Base-by-base conservation (phyloP, 2,329 filamentous ascomycete species). In the Cordyceps militaris region DNA sequence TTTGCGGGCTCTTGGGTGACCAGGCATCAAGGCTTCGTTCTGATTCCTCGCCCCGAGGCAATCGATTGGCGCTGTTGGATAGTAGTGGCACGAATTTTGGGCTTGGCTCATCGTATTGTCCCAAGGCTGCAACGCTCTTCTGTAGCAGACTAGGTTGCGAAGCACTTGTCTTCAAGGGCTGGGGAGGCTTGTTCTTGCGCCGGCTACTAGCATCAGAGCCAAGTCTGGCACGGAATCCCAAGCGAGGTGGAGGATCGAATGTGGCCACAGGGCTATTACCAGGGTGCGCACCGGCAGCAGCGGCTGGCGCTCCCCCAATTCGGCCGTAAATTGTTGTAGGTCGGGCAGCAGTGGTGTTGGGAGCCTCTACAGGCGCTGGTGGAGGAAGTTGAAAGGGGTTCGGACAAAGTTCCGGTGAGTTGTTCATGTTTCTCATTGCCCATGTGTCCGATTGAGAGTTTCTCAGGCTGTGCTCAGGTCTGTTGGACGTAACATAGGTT, bases 1-100 rank as follows among this genome's bases (percentile, higher is more conserved):
- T 60, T 26, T 69, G 67, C 0, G 70, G 68, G 32, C 70, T 72
- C 7, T 42, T 56, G 7, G 63, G 60, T 3, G 60, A 53, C 16
- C 36, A 43, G 36, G 32, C 51, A 11, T 64, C 61, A 13, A 57
- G 26, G 10, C 55, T 58, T 10, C 43, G 58, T 9, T 58, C 49
- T 23, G 63, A 46, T 4, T 55, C 48, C 14, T 60, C 59, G 8
- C 9, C 28, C 10, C 23, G 36, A 21, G 50, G n/a, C 21, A 38
- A 10, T 44, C 19, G 38, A 23, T 13, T 42, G 24, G 16, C 19
- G 23, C 26, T 36, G 21, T 30, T n/a, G 4, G 36, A 28, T 26
- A 42, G 16, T 19, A 19, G 16, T 16, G 16, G 14, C 16, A 40
- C 38, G 7, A 21, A 53, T 21, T 57, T 57, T n/a, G 48, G 34